Evolutionary conservation across 148 eudicot species (phyloP).

Genomic region (Oxyria digyna): DNA sequence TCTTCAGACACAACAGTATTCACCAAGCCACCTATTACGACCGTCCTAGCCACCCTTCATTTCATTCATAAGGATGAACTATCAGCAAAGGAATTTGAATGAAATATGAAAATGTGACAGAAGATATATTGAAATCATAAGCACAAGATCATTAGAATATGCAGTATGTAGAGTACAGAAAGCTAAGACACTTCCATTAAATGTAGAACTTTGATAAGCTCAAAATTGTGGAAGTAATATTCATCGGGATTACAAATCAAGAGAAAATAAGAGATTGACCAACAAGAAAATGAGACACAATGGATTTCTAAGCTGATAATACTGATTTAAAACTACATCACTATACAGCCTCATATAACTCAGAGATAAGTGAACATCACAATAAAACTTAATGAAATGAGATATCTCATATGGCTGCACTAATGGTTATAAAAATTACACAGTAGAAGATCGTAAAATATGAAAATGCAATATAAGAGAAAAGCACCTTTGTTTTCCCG

Average conservation of each 20-base stretch:
- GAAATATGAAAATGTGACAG: too few species aligned
- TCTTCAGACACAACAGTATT: conserved; percentile 60
- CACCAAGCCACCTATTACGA: conserved; percentile 63
- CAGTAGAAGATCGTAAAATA: not conserved
- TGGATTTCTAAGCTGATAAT: not conserved
- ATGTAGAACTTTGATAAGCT: not conserved
- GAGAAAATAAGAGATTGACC: not conserved
- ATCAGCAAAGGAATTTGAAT: not conserved
- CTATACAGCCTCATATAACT: not conserved
- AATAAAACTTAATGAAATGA: not conserved
- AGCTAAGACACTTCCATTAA: not conserved
- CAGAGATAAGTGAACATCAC: not conserved
- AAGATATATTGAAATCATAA: not conserved
- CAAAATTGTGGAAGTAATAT: not conserved
- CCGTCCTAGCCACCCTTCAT: conserved; percentile 87
- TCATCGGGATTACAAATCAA: not conserved
- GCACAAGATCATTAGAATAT: not conserved
- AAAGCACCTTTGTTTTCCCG: conserved; percentile 68
- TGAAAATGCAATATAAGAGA: not conserved
- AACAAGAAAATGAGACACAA: not conserved
- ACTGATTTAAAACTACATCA: not conserved
- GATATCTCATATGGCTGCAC: not conserved
- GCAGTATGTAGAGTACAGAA: not conserved
- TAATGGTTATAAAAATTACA: not conserved
- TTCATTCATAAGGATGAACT: conserved; percentile 2